These are phyloP conservation scores for Talaromyces sp. DNA, from an alignment of 2,329 filamentous ascomycete species.

Conservation along the genomic window DNA sequence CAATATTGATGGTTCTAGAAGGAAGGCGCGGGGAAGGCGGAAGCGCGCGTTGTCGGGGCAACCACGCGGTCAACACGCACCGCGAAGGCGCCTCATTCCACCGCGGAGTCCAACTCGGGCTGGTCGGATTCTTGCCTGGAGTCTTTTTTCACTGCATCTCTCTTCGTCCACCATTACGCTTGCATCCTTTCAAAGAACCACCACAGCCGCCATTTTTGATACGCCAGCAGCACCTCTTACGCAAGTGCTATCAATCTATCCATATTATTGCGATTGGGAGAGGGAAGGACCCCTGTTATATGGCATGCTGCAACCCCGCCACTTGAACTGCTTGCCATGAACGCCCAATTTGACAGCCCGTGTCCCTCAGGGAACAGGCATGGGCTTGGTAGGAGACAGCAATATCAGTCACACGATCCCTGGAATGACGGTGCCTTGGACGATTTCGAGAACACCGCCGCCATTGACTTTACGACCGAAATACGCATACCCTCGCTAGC, in stretches of 20 bases:
- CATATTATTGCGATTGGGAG: not conserved
- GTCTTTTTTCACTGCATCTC: not conserved
- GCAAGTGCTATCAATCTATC: not conserved
- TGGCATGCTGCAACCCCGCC: not conserved
- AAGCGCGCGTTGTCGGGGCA: not conserved
- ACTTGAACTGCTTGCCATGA: not conserved
- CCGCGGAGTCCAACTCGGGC: no score
- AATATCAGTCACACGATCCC: constrained; percentile 18
- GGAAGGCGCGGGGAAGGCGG: not conserved
- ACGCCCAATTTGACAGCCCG: constrained; percentile 25
- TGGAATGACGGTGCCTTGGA: constrained; percentile 20
- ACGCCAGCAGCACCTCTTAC: not conserved
- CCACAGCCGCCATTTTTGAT: not conserved
- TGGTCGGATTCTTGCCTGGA: not conserved
- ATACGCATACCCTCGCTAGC: constrained; percentile 26
- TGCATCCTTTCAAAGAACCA: not conserved
- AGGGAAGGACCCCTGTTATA: not conserved
- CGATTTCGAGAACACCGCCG: constrained; percentile 29
- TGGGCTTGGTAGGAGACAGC: constrained; percentile 14
- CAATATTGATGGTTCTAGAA: not conserved
- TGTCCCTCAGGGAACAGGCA: constrained; percentile 24
- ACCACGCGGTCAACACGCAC: not conserved
- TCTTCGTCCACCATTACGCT: not conserved
- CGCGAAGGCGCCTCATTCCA: not conserved
- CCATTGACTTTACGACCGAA: constrained; percentile 38